A percentile compares a stretch with the other conserved stretches of the same genome.
Conservation (phyloP, 2,329 filamentous ascomycete species). For the Alternaria sp. region DNA sequence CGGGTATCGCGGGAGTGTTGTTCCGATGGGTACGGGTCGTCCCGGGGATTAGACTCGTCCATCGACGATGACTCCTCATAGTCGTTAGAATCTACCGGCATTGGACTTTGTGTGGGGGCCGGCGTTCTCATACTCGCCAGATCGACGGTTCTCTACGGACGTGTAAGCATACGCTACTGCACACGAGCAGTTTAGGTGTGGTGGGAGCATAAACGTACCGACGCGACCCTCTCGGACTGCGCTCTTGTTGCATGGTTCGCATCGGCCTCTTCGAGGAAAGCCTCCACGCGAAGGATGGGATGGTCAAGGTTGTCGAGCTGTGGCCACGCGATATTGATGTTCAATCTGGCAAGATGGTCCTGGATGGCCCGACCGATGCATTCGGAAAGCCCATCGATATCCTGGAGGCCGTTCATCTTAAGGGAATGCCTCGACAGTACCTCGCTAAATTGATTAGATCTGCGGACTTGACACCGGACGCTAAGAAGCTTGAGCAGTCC, state of each 20-base stretch:
- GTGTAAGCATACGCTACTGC: constrained; percentile 16
- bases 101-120: constrained; percentile 33
- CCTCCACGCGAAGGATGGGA: constrained; percentile 42
- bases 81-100: constrained; percentile 14
- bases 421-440: background rate
- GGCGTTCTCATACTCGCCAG: constrained; percentile 37
- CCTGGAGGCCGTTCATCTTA: constrained; percentile 28
- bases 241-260: constrained; percentile 14
- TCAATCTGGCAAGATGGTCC: constrained; percentile 38
- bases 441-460: background rate
- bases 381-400: constrained; percentile 42
- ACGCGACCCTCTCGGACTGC: constrained; percentile 38
- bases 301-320: constrained; percentile 32
- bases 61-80: constrained; percentile 12
- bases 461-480: constrained; percentile 4
- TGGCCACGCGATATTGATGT: constrained; percentile 37
- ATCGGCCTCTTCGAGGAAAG: constrained; percentile 42
- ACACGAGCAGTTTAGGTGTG: background rate
- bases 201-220: constrained; percentile 28
- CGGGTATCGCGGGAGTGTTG: constrained; percentile 16
- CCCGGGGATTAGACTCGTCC: constrained; percentile 15
- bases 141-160: constrained; percentile 36
- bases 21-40: constrained; percentile 2
- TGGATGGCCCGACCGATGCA: constrained; percentile 42
- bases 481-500: constrained; percentile 7